Base-by-base conservation (phyloP, 345 rosid genomes). In the Syzygium aromaticum region DNA sequence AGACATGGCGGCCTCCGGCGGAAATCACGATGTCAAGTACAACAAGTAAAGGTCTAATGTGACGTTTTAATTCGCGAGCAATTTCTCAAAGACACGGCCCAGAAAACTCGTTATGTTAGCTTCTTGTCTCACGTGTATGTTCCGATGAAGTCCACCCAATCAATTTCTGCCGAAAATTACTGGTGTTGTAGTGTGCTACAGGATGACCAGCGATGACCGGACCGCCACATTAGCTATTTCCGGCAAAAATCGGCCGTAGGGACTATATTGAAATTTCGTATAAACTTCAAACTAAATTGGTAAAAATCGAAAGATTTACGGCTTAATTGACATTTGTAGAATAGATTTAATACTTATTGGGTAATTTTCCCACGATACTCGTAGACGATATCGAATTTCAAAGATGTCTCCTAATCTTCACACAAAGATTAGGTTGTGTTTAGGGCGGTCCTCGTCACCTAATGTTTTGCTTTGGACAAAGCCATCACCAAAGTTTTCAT, bases 201-300 rank as follows among this genome's bases (percentile, higher is more conserved):
- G 5, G 1, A 30, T 15, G 15, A 4, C 4, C 4, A 4, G 77
- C 17, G 38, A 64, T 64, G 11, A 30, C 2, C 2, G 22, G 22
- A 64, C 5, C 3, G 9, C 8, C 56, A 17, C 9, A 3, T 54
- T 1, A 16, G 22, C 7, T 0, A 17, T 53, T 53, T 6, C 1
- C 8, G 3, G 1, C 4, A 6, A 53, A 53, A 53, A 53, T 53
- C 6, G 8, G 2, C 2, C 4, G 23, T 0, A 54, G 19, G 0
- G 19, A 63, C 7, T 28, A 63, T 8, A 63, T 63, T 63, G 38
- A 8, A 63, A 63, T 63, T n/a, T 63, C 1, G 0, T 0, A 0
- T 13, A 59, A 59, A 59, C 6, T 40, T 40, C 43, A 6, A 27
- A 13, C 9, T 13, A 61, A n/a, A n/a, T 6, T 61, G 2, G 13